Base-by-base conservation (phyloP, 2,329 filamentous ascomycete species). In the Graphiopsis chlorocephala region DNA sequence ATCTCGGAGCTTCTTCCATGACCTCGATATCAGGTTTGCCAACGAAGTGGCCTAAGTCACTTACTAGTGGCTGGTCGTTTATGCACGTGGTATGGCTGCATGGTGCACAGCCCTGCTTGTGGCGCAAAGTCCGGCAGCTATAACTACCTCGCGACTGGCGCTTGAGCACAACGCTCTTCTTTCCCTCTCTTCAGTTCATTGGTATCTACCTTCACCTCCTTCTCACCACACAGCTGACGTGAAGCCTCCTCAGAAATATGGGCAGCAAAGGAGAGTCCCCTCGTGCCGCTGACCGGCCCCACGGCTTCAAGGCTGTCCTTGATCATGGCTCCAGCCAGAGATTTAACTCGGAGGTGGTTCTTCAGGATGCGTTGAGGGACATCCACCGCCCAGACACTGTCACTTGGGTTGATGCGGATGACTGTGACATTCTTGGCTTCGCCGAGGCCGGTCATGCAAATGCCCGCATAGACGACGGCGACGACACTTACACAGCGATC, bases 391-490 rank as follows among this genome's bases (percentile, higher is more conserved):
- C 47, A 3, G 23, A 50, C 14, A 25, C 23, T 17, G 47, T 50
- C 47, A 50, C 47, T 1, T 50, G 47, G 47, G 20, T 28, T 6
- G 15, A 50, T 15, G 47, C 47, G 2, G 47, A 50, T 0, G 47
- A 50, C 3, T 50, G 47, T 6, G 64, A 77, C 63, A 75, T 81
- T 25, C 71, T 80, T 57, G 72, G 69, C 17, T 81, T 77, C 67
- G 79, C 79, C 48, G 70, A 72, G 12, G 76, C 79, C 17, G 79
- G 79, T 53, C 73, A 76, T 60, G 78, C 79, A 8, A 72, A 72
- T 15, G 74, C 70, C 7, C 74, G 70, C 0, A 15, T 50, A 10
- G 74, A 20, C 20, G 55, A 78, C 0, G 68, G 77, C 67, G 73
- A 78, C 31, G 75, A 78, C 31, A 68, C 69, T n/a, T 68, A 74